These are phyloP conservation scores for Amaranthus palmeri DNA, from an alignment of 148 eudicot genomes.

Conservation along the genomic window DNA sequence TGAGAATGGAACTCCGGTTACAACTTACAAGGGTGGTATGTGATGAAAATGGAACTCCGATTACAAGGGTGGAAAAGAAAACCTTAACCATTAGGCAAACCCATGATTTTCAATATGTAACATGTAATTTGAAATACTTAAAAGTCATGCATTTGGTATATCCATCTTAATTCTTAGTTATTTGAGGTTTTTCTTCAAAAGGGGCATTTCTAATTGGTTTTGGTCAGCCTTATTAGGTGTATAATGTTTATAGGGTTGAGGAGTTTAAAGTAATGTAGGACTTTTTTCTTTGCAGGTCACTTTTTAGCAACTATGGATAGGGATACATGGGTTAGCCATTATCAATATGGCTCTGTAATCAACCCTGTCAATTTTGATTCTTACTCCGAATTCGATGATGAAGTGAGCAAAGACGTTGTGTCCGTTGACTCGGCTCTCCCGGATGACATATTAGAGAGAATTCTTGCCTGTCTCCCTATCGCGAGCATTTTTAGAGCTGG, in stretches of 20 bases:
- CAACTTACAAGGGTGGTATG: no score
- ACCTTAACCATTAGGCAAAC: no score
- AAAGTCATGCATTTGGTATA: no score
- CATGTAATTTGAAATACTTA: no score
- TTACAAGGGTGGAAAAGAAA: no score
- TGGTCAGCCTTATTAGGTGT: not conserved
- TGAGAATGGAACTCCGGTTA: no score
- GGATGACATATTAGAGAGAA: constrained; percentile 80
- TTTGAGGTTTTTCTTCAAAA: not conserved
- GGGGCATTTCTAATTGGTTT: not conserved
- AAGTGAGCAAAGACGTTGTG: constrained; percentile 38
- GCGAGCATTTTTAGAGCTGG: constrained; percentile 83
- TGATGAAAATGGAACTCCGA: no score
- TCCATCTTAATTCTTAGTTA: not conserved
- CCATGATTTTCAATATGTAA: no score
- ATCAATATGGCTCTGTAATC: constrained; percentile 21
- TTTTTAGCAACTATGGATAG: constrained; percentile 41
- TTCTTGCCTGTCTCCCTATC: constrained; percentile 68
- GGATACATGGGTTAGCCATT: constrained; percentile 60
- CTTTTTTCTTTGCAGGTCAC: constrained; percentile 18
- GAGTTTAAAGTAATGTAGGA: not conserved
- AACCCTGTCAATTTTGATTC: constrained; percentile 31
- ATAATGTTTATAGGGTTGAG: not conserved
- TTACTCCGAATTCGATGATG: constrained; percentile 42
- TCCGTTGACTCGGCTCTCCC: constrained; percentile 68